phyloP scores from a whole-genome alignment of 1,284 basidiomycete species.

The Malassezia sp. region DNA sequence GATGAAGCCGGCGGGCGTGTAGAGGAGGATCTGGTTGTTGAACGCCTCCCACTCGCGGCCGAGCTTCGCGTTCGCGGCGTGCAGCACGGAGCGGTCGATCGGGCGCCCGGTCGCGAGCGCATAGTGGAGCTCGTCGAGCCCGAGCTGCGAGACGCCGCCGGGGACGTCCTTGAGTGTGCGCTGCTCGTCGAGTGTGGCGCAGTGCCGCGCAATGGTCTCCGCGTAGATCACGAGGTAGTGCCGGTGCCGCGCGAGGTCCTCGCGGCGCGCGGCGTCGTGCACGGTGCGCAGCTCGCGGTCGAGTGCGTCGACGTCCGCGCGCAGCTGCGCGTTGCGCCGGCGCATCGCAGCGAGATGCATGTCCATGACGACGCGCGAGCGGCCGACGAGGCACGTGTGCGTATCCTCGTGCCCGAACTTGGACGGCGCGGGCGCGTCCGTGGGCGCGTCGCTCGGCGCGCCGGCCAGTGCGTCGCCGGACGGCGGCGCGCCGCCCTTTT shows the following conservation, averaged over 20 bases:
- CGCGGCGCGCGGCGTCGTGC: not conserved
- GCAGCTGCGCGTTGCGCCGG: constrained; percentile 49
- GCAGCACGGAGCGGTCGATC: not conserved
- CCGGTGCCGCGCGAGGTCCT: not conserved
- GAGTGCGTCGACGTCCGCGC: constrained; percentile 24
- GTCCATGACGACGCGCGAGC: constrained; percentile 49
- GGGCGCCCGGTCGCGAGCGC: not conserved
- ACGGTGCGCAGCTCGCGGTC: not conserved
- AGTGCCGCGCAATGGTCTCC: not conserved
- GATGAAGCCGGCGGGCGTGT: constrained; percentile 72
- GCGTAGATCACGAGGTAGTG: no score
- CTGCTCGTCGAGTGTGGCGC: constrained; percentile 13
- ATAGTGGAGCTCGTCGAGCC: not conserved
- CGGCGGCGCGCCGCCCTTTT: constrained; percentile 1
- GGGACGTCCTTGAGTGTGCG: constrained; percentile 12
- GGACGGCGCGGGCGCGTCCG: constrained; percentile 32
- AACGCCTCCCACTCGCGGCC: constrained; percentile 68
- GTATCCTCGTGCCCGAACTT: constrained; percentile 82
- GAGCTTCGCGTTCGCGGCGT: constrained; percentile 40
- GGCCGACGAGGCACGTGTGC: constrained; percentile 62
- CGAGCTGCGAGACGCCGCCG: not conserved
- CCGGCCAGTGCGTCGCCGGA: not conserved
- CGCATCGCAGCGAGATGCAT: constrained; percentile 51
- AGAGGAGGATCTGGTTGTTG: constrained; percentile 80
- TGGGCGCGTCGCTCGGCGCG: not conserved